Evolutionary conservation across 371 early-diverging fungal species (phyloP).

Genomic region (Homolaphlyctis polyrhiza): DNA sequence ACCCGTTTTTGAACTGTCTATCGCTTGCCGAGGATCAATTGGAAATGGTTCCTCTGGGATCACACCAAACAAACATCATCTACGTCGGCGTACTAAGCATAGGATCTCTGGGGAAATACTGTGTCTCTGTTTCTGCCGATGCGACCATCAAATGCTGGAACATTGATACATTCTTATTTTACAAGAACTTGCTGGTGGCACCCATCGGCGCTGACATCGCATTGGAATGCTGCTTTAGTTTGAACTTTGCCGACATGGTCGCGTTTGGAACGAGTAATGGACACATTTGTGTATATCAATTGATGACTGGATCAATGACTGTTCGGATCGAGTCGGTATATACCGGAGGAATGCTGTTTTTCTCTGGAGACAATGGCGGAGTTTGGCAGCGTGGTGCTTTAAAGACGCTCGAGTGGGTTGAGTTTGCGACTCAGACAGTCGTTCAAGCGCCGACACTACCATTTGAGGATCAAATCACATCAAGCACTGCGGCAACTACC

Average conservation of each 20-base stretch:
- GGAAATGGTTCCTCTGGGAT: constrained; percentile 9
- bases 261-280: constrained; percentile 4
- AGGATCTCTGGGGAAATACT: constrained; percentile 7
- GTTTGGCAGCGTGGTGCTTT: constrained; percentile 4
- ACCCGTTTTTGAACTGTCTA: constrained; percentile 5
- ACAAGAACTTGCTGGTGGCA: neutral
- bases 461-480: neutral
- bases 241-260: constrained; percentile 4
- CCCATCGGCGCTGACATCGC: constrained; percentile 6
- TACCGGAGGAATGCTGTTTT: constrained; percentile 5
- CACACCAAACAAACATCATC: neutral
- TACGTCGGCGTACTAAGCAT: neutral
- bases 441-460: neutral
- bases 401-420: constrained; percentile 6
- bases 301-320: neutral
- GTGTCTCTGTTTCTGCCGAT: constrained; percentile 12
- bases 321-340: neutral
- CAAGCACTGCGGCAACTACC: neutral
- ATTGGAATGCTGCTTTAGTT: constrained; percentile 9
- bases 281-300: constrained; percentile 10
- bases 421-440: constrained; percentile 2
- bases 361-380: constrained; percentile 3
- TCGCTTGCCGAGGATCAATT: constrained; percentile 6
- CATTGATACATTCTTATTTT: constrained; percentile 7
- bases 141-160: constrained; percentile 12